Percentiles rank a stretch among this genome's conserved stretches.
These are phyloP conservation scores for Cyclotella kingstonii DNA, from an alignment of 108 stramenopile species.

Conservation along the genomic window DNA sequence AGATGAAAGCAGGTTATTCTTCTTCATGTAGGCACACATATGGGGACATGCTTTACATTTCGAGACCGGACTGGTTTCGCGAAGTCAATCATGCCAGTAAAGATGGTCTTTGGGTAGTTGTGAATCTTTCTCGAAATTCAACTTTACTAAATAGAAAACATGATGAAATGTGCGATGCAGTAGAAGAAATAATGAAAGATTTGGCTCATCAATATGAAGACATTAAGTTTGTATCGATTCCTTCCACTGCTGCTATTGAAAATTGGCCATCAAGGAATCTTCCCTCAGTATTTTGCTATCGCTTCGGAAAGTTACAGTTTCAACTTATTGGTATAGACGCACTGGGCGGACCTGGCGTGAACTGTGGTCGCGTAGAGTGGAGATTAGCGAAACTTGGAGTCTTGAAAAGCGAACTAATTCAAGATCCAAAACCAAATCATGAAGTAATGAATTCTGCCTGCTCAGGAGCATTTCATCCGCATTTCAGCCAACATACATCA, in stretches of 20 bases:
- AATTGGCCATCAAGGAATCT: conserved; percentile 90
- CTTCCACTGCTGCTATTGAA: conserved; percentile 76
- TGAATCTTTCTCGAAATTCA: conserved; percentile 47
- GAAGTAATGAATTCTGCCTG: neutral
- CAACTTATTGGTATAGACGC: conserved; percentile 60
- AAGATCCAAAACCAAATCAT: conserved; percentile 24
- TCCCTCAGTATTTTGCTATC: conserved; percentile 90
- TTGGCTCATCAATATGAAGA: conserved; percentile 37
- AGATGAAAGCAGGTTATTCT: conserved; percentile 37
- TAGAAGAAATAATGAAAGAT: conserved; percentile 37
- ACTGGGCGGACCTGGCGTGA: conserved; percentile 39
- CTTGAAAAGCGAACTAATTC: conserved; percentile 43
- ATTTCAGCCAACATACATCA: no score
- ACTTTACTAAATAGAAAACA: conserved; percentile 27
- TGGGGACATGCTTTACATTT: conserved; percentile 52
- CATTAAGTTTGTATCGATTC: conserved; percentile 86
- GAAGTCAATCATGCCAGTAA: conserved; percentile 75
- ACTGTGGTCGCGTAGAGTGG: conserved; percentile 47
- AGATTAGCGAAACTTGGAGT: conserved; percentile 49
- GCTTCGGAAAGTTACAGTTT: conserved; percentile 74
- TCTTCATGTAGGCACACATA: neutral
- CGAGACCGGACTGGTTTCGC: conserved; percentile 63
- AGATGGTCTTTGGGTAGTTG: conserved; percentile 63
- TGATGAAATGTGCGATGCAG: conserved; percentile 40
- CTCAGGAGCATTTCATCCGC: no score